Conservation (phyloP, 2,329 filamentous ascomycete genomes). For the Amauroascus niger region DNA sequence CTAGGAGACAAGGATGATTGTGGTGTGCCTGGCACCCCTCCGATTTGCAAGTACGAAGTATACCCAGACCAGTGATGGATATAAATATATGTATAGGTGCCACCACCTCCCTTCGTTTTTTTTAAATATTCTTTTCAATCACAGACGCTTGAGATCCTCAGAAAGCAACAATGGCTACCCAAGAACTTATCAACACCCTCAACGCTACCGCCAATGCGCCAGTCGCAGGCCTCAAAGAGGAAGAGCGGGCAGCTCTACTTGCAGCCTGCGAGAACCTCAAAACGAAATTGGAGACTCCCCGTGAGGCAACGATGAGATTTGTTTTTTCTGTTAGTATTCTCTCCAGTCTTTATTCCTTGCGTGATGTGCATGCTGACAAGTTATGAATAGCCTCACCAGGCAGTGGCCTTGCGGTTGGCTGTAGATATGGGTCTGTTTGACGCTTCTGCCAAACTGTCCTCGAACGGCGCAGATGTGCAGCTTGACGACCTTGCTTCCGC, state of each 20-base stretch:
- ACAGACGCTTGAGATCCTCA: neutral
- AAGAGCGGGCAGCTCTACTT: constrained; percentile 1
- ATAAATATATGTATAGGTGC: too few species aligned
- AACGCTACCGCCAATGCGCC: neutral
- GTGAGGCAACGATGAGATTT: neutral
- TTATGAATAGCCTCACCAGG: neutral
- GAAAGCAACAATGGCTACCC: neutral
- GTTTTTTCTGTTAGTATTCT: constrained; percentile 18
- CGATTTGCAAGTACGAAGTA: neutral
- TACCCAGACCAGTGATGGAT: too few species aligned
- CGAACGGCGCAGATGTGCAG: constrained; percentile 8
- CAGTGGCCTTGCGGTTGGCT: constrained; percentile 1
- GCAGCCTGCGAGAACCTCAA: constrained; percentile 1
- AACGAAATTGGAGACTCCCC: neutral
- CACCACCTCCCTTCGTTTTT: too few species aligned
- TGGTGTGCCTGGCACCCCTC: neutral
- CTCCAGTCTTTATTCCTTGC: constrained; percentile 2
- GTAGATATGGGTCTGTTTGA: constrained; percentile 21
- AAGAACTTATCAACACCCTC: constrained; percentile 2
- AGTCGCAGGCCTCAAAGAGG: neutral
- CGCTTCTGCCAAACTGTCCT: constrained; percentile 11
- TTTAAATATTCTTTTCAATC: neutral
- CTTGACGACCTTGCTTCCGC: constrained; percentile 15
- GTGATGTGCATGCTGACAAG: neutral
- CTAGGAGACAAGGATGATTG: neutral